Evolutionary conservation across 1,284 basidiomycete species (phyloP), one percentile per base, ranked within the genome.

Genomic region (Rhizoctonia solani): DNA sequence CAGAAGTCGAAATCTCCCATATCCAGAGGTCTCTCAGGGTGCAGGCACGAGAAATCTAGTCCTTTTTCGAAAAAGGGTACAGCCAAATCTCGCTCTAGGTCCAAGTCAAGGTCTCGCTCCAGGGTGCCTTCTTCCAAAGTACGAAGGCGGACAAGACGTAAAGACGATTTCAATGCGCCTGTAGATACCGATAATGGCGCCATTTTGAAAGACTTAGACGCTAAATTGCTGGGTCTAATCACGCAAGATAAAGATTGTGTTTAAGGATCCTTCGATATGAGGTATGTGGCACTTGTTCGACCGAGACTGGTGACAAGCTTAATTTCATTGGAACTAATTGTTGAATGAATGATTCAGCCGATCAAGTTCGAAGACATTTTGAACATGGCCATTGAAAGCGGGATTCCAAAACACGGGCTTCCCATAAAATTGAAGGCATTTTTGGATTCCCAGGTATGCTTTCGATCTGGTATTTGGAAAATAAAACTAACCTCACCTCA

Each of bases 261-360:
- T 74, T 80, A 25, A 81, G 82, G 50, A 81, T 88, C 68, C 74
- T 88, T 70, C 83, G 86, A 27, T 88, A 85, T 72, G 86, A 89
- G 79, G 87, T 85, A 70, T 39, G 76, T 66, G 49, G 50, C 27
- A 65, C 21, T 44, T 29, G n/a, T 42, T 37, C 23, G 16, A 16
- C 6, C 41, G 13, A 11, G 21, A n/a, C n/a, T n/a, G n/a, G n/a
- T n/a, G n/a, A n/a, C n/a, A n/a, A n/a, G n/a, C n/a, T n/a, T n/a
- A n/a, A n/a, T n/a, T n/a, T n/a, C n/a, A n/a, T n/a, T n/a, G n/a
- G n/a, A n/a, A n/a, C 25, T 5, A 42, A 11, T 21, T 4, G 8
- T 21, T 42, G 39, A n/a, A 6, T 61, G 13, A 13, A 41, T 9
- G 8, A 25, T 0, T 14, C 71, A 89, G 87, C 87, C 87, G 4